phyloP scores from a whole-genome alignment of 2,329 filamentous ascomycete species.

The Fusarium sp. region DNA sequence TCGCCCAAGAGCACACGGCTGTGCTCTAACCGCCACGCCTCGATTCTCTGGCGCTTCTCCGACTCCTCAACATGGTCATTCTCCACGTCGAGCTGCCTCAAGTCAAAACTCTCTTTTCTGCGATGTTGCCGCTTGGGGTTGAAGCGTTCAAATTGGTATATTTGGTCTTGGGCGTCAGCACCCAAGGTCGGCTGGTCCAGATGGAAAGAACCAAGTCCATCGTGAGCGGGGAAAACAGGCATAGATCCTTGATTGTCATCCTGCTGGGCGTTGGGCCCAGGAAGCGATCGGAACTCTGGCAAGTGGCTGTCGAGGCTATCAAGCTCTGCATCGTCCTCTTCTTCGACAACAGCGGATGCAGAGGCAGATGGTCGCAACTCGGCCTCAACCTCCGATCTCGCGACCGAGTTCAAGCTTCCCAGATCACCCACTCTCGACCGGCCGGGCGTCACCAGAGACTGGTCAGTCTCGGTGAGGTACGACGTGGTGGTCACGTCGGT shows the following conservation, averaged over 20 bases:
- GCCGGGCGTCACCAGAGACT: slow-evolving; percentile 73
- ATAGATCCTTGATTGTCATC: slow-evolving; percentile 59
- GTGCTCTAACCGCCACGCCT: slow-evolving; percentile 92
- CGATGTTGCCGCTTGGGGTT: slow-evolving; percentile 76
- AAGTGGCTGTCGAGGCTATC: slow-evolving; percentile 95
- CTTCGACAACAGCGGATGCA: slow-evolving; percentile 55
- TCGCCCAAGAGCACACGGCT: slow-evolving; percentile 87
- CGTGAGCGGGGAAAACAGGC: slow-evolving; percentile 88
- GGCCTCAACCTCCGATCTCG: slow-evolving; percentile 67
- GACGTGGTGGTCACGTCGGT: slow-evolving; percentile 73
- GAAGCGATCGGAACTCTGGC: slow-evolving; percentile 82
- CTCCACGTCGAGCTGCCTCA: slow-evolving; percentile 63
- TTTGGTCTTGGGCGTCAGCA: slow-evolving; percentile 78
- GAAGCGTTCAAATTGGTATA: slow-evolving; percentile 90
- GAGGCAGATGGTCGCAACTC: slow-evolving; percentile 55
- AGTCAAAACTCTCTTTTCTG: slow-evolving; percentile 64
- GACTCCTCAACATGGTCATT: slow-evolving; percentile 70
- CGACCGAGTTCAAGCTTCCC: slow-evolving; percentile 79
- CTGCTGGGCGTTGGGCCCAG: slow-evolving; percentile 44
- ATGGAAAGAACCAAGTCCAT: slow-evolving; percentile 89
- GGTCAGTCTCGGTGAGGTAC: slow-evolving; percentile 75
- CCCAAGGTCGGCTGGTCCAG: slow-evolving; percentile 67
- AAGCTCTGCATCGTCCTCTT: slow-evolving; percentile 82
- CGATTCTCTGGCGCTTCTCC: slow-evolving; percentile 86
- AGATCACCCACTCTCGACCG: slow-evolving; percentile 83